Conservation (phyloP, 805 yeast species). For the Starmerella tilneyi region DNA sequence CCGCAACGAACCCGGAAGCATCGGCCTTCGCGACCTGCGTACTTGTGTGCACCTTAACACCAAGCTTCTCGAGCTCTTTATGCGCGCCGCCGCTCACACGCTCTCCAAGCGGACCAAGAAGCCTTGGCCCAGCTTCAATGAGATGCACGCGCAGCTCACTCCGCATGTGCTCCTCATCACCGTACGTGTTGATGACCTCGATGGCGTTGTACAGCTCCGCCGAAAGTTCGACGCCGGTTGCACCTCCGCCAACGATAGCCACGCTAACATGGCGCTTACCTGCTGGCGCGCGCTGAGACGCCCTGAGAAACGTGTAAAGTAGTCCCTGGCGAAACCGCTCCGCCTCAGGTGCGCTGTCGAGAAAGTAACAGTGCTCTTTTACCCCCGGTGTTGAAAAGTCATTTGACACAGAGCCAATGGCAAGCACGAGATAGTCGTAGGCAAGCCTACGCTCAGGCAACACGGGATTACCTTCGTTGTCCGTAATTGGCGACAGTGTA, state of each 20-base stretch:
- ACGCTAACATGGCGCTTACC: slow-evolving; percentile 1
- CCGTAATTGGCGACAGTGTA: background rate
- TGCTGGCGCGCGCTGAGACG: background rate
- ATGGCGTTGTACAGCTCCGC: slow-evolving; percentile 6
- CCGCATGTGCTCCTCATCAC: background rate
- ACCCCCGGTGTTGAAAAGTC: slow-evolving; percentile 5
- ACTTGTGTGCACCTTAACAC: slow-evolving; percentile 4
- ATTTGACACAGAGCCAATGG: slow-evolving; percentile 2
- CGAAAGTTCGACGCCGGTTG: slow-evolving; percentile 4
- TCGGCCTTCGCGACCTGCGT: background rate
- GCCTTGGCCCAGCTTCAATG: slow-evolving; percentile 4
- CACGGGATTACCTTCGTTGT: slow-evolving; percentile 3
- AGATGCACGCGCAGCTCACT: slow-evolving; percentile 3
- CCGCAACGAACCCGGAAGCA: background rate
- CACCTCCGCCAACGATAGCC: slow-evolving; percentile 4
- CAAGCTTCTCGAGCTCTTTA: slow-evolving; percentile 2
- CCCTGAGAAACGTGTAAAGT: slow-evolving; percentile 3
- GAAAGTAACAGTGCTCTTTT: slow-evolving; percentile 4
- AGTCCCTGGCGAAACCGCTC: background rate
- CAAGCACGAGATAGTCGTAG: slow-evolving; percentile 4
- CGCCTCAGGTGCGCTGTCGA: slow-evolving; percentile 2
- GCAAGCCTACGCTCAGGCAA: slow-evolving; percentile 3
- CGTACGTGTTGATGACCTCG: slow-evolving; percentile 6
- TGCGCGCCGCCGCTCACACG: slow-evolving; percentile 4
- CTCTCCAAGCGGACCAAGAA: background rate